These are phyloP conservation scores for Alternaria metachromatica DNA, from an alignment of 2,329 filamentous ascomycete genomes.

Conservation along the genomic window DNA sequence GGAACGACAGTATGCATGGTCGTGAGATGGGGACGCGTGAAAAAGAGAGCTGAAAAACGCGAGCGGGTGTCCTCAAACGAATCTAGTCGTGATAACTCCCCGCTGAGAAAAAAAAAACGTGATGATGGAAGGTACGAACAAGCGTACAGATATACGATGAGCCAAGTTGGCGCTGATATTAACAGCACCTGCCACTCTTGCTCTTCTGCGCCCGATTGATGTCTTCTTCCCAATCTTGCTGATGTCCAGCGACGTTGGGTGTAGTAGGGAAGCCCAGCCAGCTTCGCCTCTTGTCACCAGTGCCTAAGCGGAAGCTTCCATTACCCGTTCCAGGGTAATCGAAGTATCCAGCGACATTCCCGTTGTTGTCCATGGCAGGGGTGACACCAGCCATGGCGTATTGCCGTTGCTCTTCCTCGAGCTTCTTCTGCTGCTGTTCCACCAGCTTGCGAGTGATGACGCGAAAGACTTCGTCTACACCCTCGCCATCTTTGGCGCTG, in stretches of 20 bases:
- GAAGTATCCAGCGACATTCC: slow-evolving; percentile 54
- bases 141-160: neutral
- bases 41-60: neutral
- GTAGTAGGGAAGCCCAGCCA: slow-evolving; percentile 68
- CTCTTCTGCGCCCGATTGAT: slow-evolving; percentile 38
- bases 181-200: slow-evolving; percentile 48
- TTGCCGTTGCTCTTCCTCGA: slow-evolving; percentile 58
- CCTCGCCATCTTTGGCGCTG: slow-evolving; percentile 90
- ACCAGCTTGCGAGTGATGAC: slow-evolving; percentile 84
- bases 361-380: slow-evolving; percentile 48
- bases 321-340: slow-evolving; percentile 57
- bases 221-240: slow-evolving; percentile 45
- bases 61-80: slow-evolving; percentile 24
- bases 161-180: neutral
- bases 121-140: neutral
- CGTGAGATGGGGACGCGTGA: neutral
- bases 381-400: slow-evolving; percentile 53
- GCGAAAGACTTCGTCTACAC: slow-evolving; percentile 94
- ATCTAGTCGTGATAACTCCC: slow-evolving; percentile 5
- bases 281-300: slow-evolving; percentile 68
- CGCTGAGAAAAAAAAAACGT: neutral
- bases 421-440: slow-evolving; percentile 70
- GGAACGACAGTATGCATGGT: neutral
- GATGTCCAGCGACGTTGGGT: slow-evolving; percentile 41
- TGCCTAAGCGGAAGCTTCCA: slow-evolving; percentile 66